Evolutionary conservation across 805 yeast genomes (phyloP), one percentile per base, ranked within the genome.

Genomic region (Lipomyces japonicus): DNA sequence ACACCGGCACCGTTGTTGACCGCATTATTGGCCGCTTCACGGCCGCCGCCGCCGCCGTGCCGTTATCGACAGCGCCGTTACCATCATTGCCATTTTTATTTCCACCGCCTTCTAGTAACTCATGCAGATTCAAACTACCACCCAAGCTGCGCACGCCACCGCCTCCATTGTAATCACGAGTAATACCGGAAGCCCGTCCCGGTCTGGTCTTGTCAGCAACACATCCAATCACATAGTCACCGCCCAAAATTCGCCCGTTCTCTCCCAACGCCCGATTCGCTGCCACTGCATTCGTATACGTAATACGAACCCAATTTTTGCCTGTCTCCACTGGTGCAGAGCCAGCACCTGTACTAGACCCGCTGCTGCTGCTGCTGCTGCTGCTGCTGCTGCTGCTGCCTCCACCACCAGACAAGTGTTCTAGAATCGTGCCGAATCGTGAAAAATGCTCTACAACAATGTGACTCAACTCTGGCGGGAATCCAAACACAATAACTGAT

Each of bases 221-320:
- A 76, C 95, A 67, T 63, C 95, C 80, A 64, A 82, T 66, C 65
- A 77, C 61, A 66, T 71, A 48, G 23, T 75, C 71, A 10, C 41
- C 42, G 46, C 82, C 84, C 61, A 83, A 78, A 4, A 81, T 75
- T 10, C 74, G 66, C 3, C 95, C 95, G 63, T 87, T 86, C 63
- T 89, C 96, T 57, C 85, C 81, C 39, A 90, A 70, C 0, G 98
- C 96, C 48, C 95, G 80, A 16, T 79, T 66, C 2, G 95, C 96
- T 7, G 90, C 76, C 1, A 82, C 71, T 5, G 84, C 78, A 51
- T 81, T 82, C 50, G 81, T 84, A 66, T 80, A 93, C 2, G 97
- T 90, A 46, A 91, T 65, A 63, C 89, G 86, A n/a, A 90, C 81
- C 97, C 97, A 91, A 35, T 86, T 81, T 40, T 80, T 77, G 1